These are phyloP conservation scores for Narthecium ossifragum DNA, from an alignment of 106 monocot species.

Conservation along the genomic window DNA sequence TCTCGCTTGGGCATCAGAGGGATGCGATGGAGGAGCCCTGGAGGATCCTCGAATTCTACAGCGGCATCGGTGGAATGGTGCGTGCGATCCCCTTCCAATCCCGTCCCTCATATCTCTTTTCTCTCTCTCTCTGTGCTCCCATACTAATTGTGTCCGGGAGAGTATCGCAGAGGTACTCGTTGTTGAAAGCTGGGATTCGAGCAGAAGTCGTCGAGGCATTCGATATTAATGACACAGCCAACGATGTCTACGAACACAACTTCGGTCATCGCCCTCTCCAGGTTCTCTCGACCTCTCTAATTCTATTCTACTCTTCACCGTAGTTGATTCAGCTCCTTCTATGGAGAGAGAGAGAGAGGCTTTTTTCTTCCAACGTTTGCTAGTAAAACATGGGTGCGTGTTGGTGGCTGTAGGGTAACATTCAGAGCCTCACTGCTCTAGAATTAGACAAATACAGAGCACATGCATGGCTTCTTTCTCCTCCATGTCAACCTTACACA, in stretches of 20 bases:
- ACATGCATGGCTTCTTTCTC: constrained; percentile 92
- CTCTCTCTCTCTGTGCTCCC: neutral
- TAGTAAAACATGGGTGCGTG: neutral
- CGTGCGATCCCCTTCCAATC: neutral
- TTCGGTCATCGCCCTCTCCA: constrained; percentile 87
- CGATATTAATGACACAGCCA: constrained; percentile 83
- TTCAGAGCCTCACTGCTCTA: constrained; percentile 66
- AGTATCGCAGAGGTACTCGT: constrained; percentile 70
- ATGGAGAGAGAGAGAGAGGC: too few relatives aligned
- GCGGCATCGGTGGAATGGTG: constrained; percentile 92
- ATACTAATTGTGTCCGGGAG: too few relatives aligned
- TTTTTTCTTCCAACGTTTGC: neutral
- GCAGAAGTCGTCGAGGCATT: constrained; percentile 69
- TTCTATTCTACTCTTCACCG: neutral
- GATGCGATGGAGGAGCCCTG: constrained; percentile 32
- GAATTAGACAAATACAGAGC: constrained; percentile 77
- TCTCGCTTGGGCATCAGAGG: too few relatives aligned
- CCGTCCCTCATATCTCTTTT: neutral
- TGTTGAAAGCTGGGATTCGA: constrained; percentile 45
- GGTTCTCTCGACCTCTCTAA: constrained; percentile 19
- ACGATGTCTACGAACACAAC: constrained; percentile 80
- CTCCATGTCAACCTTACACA: constrained; percentile 98
- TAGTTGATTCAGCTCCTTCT: too few relatives aligned
- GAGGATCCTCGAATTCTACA: constrained; percentile 90
- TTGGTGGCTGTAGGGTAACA: constrained; percentile 58